These are phyloP conservation scores for Fagus sylvatica DNA, from an alignment of 306 rosid genomes.

Conservation along the genomic window DNA sequence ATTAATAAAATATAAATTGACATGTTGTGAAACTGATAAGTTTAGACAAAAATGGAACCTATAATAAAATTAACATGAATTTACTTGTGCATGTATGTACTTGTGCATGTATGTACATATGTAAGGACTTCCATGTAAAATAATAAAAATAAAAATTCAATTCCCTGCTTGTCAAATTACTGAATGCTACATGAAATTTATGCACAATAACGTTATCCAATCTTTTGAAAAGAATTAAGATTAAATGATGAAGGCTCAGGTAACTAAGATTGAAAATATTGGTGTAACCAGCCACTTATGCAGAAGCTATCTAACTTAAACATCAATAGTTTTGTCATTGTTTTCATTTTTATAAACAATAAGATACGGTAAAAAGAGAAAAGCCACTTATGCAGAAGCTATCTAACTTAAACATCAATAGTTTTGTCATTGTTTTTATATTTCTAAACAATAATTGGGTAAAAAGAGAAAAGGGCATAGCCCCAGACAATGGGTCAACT, in stretches of 20 bases:
- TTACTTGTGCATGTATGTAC: neutral
- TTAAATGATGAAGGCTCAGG: neutral
- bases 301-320: neutral
- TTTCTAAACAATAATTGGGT: too few relatives aligned
- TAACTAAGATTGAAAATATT: neutral
- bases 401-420: too few relatives aligned
- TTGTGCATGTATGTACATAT: neutral
- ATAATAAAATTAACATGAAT: neutral
- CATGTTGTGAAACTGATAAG: neutral
- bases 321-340: neutral
- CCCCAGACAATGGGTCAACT: too few relatives aligned
- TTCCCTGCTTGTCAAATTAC: neutral
- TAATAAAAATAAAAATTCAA: neutral
- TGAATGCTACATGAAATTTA: neutral
- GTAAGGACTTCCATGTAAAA: neutral
- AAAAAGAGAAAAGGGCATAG: too few relatives aligned
- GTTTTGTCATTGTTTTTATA: too few relatives aligned
- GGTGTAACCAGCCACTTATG: neutral
- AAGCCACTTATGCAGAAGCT: too few relatives aligned
- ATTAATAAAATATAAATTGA: too few relatives aligned
- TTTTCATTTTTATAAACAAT: too few relatives aligned
- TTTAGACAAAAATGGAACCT: neutral
- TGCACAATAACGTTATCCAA: neutral
- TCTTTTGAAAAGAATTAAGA: neutral
- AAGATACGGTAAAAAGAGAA: too few relatives aligned